Evolutionary conservation across 2,329 filamentous ascomycete genomes (phyloP).

Genomic region (Trichoderma sp.): DNA sequence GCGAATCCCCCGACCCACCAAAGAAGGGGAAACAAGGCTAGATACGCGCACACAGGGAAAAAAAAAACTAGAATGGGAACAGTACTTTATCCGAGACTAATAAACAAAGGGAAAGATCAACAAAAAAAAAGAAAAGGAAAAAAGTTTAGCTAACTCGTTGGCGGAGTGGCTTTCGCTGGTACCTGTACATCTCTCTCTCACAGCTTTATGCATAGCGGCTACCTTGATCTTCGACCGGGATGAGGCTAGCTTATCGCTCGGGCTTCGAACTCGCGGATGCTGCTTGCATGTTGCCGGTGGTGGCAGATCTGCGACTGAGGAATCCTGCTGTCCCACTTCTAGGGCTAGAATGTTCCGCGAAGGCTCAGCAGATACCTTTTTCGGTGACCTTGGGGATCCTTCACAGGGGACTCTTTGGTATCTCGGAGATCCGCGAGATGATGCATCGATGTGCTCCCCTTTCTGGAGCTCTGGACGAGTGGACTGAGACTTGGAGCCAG

Average conservation of each 20-base stretch:
- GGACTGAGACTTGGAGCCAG: conserved; percentile 17
- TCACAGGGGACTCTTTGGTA: conserved; percentile 9
- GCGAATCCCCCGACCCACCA: not conserved
- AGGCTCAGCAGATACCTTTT: conserved; percentile 11
- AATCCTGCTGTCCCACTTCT: not conserved
- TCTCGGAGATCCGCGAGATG: conserved; percentile 22
- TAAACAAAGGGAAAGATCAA: conserved; percentile 14
- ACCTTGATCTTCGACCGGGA: not conserved
- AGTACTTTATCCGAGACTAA: conserved; percentile 2
- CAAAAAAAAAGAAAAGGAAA: not conserved
- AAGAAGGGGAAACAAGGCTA: conserved; percentile 16
- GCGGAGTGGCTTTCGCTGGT: not conserved
- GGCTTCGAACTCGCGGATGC: not conserved
- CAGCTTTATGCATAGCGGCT: not conserved
- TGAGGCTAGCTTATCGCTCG: not conserved
- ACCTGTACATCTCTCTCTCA: not conserved
- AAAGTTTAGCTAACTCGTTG: not conserved
- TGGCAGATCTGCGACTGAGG: not conserved
- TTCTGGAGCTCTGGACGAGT: conserved; percentile 36
- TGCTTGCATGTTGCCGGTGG: not conserved
- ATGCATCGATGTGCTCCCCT: conserved; percentile 30
- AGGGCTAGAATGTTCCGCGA: conserved; percentile 21
- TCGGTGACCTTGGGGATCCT: conserved; percentile 11
- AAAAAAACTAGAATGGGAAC: not conserved
- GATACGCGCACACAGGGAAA: not conserved